Evolutionary conservation across 352 stramenopile genomes (phyloP).

Genomic region (Halophytophthora polymorphica): DNA sequence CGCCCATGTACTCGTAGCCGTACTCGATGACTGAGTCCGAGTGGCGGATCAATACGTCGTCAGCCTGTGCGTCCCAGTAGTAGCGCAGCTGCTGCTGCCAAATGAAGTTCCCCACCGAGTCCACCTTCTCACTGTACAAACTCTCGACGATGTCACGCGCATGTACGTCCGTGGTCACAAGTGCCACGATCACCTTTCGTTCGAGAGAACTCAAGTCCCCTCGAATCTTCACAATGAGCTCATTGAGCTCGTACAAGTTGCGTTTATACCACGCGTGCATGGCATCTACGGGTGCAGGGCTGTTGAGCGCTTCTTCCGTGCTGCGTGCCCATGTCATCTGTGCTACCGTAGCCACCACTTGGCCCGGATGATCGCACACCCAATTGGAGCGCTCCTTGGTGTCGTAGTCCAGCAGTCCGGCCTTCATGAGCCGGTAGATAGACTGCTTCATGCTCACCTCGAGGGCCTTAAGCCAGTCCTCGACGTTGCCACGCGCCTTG

Average conservation of each 20-base stretch:
- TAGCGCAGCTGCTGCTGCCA: constrained; percentile 95
- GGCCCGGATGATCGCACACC: constrained; percentile 88
- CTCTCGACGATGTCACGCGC: constrained; percentile 86
- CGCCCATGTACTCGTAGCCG: constrained; percentile 95
- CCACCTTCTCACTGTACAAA: constrained; percentile 65
- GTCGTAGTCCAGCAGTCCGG: constrained; percentile 90
- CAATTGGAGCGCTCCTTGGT: constrained; percentile 75
- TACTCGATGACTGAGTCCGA: constrained; percentile 89
- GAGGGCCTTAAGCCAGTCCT: constrained; percentile 86
- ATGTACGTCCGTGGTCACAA: constrained; percentile 93
- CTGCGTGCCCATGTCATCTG: constrained; percentile 92
- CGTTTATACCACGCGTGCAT: constrained; percentile 74
- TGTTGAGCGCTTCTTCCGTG: constrained; percentile 81
- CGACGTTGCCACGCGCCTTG: constrained; percentile 88
- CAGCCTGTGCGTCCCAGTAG: constrained; percentile 89
- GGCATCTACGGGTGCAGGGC: constrained; percentile 29
- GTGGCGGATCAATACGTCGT: constrained; percentile 89
- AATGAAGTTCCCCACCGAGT: constrained; percentile 86
- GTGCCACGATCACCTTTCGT: constrained; percentile 91
- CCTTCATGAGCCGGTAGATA: constrained; percentile 92
- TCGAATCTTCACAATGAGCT: constrained; percentile 92
- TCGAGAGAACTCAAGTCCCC: constrained; percentile 85
- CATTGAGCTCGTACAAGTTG: constrained; percentile 83
- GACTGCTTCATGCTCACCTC: constrained; percentile 90
- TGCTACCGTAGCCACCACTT: constrained; percentile 91